Evolutionary conservation across 148 eudicot species (phyloP), one percentile per base, ranked within the genome.

Genomic region (Nepenthes mirabilis): DNA sequence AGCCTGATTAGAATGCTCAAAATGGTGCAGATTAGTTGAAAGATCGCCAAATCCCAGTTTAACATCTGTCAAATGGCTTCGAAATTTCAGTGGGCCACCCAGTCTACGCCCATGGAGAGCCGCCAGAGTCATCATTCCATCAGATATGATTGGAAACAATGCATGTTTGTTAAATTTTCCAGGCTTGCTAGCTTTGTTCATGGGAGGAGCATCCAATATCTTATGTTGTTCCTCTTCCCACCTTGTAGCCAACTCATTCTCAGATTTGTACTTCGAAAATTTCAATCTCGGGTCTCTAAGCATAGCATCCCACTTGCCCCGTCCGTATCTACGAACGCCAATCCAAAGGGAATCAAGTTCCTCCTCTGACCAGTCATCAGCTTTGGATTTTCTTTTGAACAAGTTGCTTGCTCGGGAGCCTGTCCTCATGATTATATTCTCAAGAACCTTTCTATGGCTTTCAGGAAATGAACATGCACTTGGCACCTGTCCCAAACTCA

Each of bases 341-440:
- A 93, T 77, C 99, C 98, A 93, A 12, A 93, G 83, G 71, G 75
- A 82, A 74, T 93, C 98, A 55, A 93, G 96, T 58, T 88, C 96
- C 55, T 93, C 96, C 63, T 93, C 96, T 5, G 91, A 82, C 99
- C 97, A 94, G 52, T 69, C 67, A 71, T 86, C 97, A 2, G 65
- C 53, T 68, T 76, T 86, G 33, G 82, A 57, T 65, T 86, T 94
- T 68, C 74, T 84, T 71, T 77, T 86, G 10, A 70, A 66, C 54
- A 70, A 58, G 72, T 61, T 86, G 77, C 71, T 76, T 11, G 82
- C 58, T 69, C 85, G 91, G 13, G 72, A 43, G 34, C 87, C 89
- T 33, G 89, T 80, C 77, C 97, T 82, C 83, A 89, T 60, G 79
- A 86, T 78, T 61, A 94, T 89, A 72, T 72, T 82, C 69, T 84